phyloP scores from a whole-genome alignment of 2,329 filamentous ascomycete genomes.

The Xylariaceae sp. region DNA sequence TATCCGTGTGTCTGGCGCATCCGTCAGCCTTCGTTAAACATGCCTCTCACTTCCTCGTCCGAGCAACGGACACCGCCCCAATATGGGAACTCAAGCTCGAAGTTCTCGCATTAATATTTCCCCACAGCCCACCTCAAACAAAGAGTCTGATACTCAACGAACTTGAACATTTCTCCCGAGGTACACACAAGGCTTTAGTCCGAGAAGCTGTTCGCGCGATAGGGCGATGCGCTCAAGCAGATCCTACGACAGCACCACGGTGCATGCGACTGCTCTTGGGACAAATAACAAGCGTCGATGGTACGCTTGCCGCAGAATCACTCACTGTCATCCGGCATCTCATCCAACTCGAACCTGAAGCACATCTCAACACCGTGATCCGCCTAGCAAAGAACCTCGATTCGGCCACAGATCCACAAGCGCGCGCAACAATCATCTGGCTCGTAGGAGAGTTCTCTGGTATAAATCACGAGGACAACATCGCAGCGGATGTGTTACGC shows the following conservation, averaged over 20 bases:
- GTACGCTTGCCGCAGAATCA: slow-evolving; percentile 84
- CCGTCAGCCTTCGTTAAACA: slow-evolving; percentile 84
- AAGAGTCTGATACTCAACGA: slow-evolving; percentile 89
- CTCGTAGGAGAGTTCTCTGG: slow-evolving; percentile 92
- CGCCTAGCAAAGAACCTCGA: slow-evolving; percentile 88
- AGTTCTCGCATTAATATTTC: slow-evolving; percentile 84
- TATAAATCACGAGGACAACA: slow-evolving; percentile 74
- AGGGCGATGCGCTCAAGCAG: slow-evolving; percentile 83
- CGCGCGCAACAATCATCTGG: slow-evolving; percentile 94
- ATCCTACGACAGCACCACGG: slow-evolving; percentile 64
- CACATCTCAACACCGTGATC: slow-evolving; percentile 81
- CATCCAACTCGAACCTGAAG: slow-evolving; percentile 82
- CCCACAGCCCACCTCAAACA: slow-evolving; percentile 67
- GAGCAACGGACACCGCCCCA: slow-evolving; percentile 70
- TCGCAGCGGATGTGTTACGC: slow-evolving; percentile 86
- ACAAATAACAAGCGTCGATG: slow-evolving; percentile 84
- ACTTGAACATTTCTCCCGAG: slow-evolving; percentile 85
- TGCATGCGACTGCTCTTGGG: slow-evolving; percentile 80
- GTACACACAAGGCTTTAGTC: slow-evolving; percentile 69
- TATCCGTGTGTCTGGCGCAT: slow-evolving; percentile 76
- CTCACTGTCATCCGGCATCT: slow-evolving; percentile 92
- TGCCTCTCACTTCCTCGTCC: slow-evolving; percentile 83
- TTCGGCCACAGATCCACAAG: slow-evolving; percentile 79
- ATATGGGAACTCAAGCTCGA: slow-evolving; percentile 93
- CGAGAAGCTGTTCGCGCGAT: slow-evolving; percentile 89